Percentiles rank a stretch among this genome's conserved stretches.
Conservation (phyloP, 345 rosid species). For the Reutealis trisperma region DNA sequence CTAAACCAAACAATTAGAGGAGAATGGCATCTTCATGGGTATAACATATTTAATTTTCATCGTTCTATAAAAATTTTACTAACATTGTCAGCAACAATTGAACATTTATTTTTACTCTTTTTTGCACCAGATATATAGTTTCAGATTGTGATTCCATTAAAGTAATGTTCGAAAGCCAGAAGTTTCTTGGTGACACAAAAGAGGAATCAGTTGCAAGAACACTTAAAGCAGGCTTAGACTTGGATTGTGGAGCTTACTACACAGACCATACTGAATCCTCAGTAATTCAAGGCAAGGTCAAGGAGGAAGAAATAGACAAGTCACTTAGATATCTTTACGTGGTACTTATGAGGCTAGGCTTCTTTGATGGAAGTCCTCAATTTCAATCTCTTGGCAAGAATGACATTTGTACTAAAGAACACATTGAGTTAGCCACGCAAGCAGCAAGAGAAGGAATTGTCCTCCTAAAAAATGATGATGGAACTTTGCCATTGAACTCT, state of each 20-base stretch:
- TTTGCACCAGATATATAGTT: slow-evolving; percentile 46
- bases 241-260: slow-evolving; percentile 63
- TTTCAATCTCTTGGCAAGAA: slow-evolving; percentile 34
- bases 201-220: slow-evolving; percentile 60
- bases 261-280: slow-evolving; percentile 34
- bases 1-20: slow-evolving; percentile 39
- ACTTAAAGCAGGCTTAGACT: slow-evolving; percentile 68
- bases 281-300: slow-evolving; percentile 43
- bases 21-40: slow-evolving; percentile 64
- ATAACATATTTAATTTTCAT: not conserved
- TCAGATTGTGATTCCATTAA: slow-evolving; percentile 56
- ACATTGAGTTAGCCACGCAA: slow-evolving; percentile 48
- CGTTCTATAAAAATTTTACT: not conserved
- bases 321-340: slow-evolving; percentile 36
- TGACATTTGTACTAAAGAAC: slow-evolving; percentile 36
- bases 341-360: slow-evolving; percentile 67
- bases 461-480: slow-evolving; percentile 47
- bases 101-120: not conserved
- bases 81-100: too few species aligned
- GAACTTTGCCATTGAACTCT: slow-evolving; percentile 35
- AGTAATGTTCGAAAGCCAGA: slow-evolving; percentile 48
- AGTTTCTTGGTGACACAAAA: slow-evolving; percentile 41
- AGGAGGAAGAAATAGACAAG: slow-evolving; percentile 36
- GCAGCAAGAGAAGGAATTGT: slow-evolving; percentile 64
- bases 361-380: slow-evolving; percentile 54